Base-by-base conservation (phyloP, 495 filamentous ascomycete genomes). In the Podospora didyma region DNA sequence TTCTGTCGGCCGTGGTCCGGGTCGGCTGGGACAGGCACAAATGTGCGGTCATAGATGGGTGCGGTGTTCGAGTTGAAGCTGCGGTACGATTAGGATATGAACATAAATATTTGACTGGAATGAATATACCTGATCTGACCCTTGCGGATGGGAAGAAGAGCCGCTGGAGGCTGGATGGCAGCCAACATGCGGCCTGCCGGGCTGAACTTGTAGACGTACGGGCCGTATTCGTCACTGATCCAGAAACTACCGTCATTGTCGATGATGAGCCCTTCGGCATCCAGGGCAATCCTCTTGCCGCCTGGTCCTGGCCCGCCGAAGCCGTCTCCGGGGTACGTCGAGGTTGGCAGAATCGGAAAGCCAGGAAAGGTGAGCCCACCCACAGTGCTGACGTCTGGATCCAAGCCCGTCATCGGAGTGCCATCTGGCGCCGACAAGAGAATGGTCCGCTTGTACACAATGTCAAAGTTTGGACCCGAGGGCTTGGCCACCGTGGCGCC, bases 201-300 rank as follows among this genome's bases (percentile, higher is more conserved):
- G 56, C 75, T 71, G 75, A 91, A 92, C 10, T 85, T 77, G 59
- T 73, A 91, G 21, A 90, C 73, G 58, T 85, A 92, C 0, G 86
- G 88, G 3, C 89, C 89, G 65, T 92, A 92, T 66, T 94, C 89
- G 65, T 92, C 89, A 35, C 78, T 84, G 31, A 92, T 73, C 86
- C 86, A 92, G 76, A 91, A 92, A 2, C 75, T 73, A 53, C 81
- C 83, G 53, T 90, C 82, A 0, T 67, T 53, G 44, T 75, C 79
- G 16, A 92, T 77, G n/a, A 82, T 83, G 3, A 92, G 70, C 21
- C 87, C 89, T 67, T 92, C 89, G 7, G 81, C 62, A 67, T 94
- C 89, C 2, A 91, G 50, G 1, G 83, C 67, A 46, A 91, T 76
- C 16, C 85, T 72, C 46, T 77, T 78, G 5, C 83, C 87, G 10